These are phyloP conservation scores for Russula compacta DNA, from an alignment of 768 basidiomycete genomes.

Conservation along the genomic window DNA sequence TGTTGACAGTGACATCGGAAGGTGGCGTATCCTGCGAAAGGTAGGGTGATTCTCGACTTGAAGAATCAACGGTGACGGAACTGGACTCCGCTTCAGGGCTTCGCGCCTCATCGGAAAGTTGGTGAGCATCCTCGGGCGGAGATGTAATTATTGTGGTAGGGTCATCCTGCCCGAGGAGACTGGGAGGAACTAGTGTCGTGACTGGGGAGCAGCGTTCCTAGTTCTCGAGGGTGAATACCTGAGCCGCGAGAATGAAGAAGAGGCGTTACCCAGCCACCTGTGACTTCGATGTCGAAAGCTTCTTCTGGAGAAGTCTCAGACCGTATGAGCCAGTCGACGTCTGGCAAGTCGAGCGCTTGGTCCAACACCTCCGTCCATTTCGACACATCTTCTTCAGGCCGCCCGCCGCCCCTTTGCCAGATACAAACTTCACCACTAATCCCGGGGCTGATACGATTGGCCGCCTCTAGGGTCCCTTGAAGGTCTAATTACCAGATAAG, in stretches of 20 bases:
- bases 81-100: neutral
- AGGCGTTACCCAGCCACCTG: conserved; percentile 12
- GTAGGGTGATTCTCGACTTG: neutral
- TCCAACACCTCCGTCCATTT: conserved; percentile 14
- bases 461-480: conserved; percentile 13
- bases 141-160: neutral
- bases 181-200: neutral
- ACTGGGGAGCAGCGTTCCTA: conserved; percentile 14
- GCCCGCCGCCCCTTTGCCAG: conserved; percentile 13
- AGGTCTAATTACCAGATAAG: conserved; percentile 8
- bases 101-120: neutral
- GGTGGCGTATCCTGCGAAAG: neutral
- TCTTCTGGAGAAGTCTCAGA: conserved; percentile 13
- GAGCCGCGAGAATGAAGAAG: neutral
- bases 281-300: conserved; percentile 15
- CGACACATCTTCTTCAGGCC: neutral
- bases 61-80: neutral
- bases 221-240: neutral
- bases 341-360: conserved; percentile 2
- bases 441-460: conserved; percentile 3
- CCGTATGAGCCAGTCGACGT: conserved; percentile 15
- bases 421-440: conserved; percentile 10
- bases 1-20: neutral
- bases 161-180: neutral
- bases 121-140: neutral